These are phyloP conservation scores for Batrachochytrium dendrobatidis DNA, from an alignment of 371 early-diverging fungal species.

Conservation along the genomic window DNA sequence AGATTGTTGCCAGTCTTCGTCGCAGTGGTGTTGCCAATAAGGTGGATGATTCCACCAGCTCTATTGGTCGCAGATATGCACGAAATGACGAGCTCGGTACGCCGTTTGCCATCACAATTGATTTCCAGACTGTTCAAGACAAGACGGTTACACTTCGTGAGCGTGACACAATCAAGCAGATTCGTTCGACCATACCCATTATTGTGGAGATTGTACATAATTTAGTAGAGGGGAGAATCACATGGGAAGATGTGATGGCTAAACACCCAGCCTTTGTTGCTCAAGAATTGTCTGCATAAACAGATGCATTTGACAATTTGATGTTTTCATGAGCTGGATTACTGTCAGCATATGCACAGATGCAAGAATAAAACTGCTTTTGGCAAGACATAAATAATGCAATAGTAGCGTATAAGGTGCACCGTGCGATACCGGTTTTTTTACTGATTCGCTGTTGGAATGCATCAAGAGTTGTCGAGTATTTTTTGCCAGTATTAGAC, in stretches of 20 bases:
- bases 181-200: conserved; percentile 69
- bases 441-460: too few relatives aligned
- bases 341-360: too few relatives aligned
- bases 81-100: conserved; percentile 99
- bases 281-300: conserved; percentile 17
- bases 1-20: conserved; percentile 56
- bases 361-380: too few relatives aligned
- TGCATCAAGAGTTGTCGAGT: too few relatives aligned
- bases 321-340: background rate
- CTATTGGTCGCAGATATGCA: conserved; percentile 97
- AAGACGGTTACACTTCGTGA: conserved; percentile 94
- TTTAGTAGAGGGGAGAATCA: conserved; percentile 53
- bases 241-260: conserved; percentile 59
- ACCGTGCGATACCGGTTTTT: too few relatives aligned
- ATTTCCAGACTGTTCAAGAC: conserved; percentile 95
- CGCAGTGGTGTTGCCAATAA: conserved; percentile 60
- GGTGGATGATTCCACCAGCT: conserved; percentile 81
- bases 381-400: too few relatives aligned
- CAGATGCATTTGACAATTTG: background rate
- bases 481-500: too few relatives aligned
- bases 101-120: conserved; percentile 98
- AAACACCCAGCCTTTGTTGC: conserved; percentile 51
- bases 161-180: conserved; percentile 95
- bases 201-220: conserved; percentile 66
- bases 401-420: too few relatives aligned